Evolutionary conservation across 169 alveolate species (phyloP).

Genomic region (Cryptosporidium tyzzeri): DNA sequence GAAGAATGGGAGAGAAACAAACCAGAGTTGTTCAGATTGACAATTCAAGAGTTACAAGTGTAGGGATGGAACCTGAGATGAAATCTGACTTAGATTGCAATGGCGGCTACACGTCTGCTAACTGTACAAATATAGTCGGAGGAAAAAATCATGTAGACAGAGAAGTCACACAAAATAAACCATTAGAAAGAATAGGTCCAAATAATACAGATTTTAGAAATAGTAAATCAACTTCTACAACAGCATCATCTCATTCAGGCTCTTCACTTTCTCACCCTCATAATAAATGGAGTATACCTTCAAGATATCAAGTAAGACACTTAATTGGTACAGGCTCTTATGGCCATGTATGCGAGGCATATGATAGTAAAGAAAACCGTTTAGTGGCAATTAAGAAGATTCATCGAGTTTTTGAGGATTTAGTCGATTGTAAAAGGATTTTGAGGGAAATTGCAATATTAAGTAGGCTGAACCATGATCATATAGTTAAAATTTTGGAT

Average conservation of each 20-base stretch:
- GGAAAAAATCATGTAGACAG: neutral
- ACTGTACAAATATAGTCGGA: neutral
- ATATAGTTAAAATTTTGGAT: constrained; percentile 91
- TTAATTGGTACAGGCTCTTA: constrained; percentile 94
- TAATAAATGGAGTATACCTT: constrained; percentile 80
- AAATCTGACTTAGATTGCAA: neutral
- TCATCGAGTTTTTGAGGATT: constrained; percentile 95
- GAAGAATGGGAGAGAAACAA: constrained; percentile 28
- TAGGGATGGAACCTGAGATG: neutral
- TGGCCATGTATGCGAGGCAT: constrained; percentile 93
- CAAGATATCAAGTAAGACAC: constrained; percentile 88
- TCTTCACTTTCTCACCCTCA: constrained; percentile 55
- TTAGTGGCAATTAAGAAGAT: constrained; percentile 95
- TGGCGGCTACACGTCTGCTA: neutral
- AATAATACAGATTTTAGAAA: constrained; percentile 17
- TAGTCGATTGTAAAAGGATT: constrained; percentile 96
- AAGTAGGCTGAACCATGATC: constrained; percentile 91
- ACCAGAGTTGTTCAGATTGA: constrained; percentile 68
- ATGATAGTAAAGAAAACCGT: constrained; percentile 85
- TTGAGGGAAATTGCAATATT: constrained; percentile 95
- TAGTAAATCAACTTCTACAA: constrained; percentile 57
- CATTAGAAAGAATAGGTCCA: neutral
- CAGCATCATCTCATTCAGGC: constrained; percentile 38
- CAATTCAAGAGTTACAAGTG: neutral
- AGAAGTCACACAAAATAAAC: neutral